These are phyloP conservation scores for Crithidia bombi DNA, from an alignment of 208 protist species.

Conservation along the genomic window DNA sequence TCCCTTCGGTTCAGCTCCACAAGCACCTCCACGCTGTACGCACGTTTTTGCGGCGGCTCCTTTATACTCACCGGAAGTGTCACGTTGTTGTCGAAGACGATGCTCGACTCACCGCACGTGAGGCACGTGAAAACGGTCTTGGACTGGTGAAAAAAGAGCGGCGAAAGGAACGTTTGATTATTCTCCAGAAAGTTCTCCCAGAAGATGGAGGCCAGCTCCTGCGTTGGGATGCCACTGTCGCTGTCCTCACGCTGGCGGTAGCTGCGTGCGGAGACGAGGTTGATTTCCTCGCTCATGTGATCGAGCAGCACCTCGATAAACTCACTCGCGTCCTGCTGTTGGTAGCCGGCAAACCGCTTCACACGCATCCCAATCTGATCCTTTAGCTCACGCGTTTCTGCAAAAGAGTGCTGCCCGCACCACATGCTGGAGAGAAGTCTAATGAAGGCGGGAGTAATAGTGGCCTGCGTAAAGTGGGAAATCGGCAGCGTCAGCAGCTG, in stretches of 20 bases:
- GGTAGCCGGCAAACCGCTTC: constrained; percentile 69
- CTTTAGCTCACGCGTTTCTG: constrained; percentile 63
- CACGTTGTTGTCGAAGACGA: constrained; percentile 83
- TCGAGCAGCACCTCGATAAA: constrained; percentile 92
- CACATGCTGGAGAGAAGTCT: constrained; percentile 64
- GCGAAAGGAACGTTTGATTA: constrained; percentile 73
- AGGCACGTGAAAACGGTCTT: constrained; percentile 74
- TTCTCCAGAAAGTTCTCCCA: constrained; percentile 91
- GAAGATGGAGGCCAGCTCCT: constrained; percentile 74
- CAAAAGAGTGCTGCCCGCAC: constrained; percentile 52
- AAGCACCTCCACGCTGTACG: constrained; percentile 42
- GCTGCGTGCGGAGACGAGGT: constrained; percentile 65
- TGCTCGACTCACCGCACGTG: constrained; percentile 58
- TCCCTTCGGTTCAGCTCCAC: constrained; percentile 19
- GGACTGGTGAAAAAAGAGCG: constrained; percentile 84
- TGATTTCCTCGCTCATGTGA: constrained; percentile 92
- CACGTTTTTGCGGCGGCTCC: constrained; percentile 38
- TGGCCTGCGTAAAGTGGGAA: constrained; percentile 57
- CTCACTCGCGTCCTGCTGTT: constrained; percentile 91
- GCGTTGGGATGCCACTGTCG: constrained; percentile 66
- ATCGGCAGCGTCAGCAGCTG: constrained; percentile 66
- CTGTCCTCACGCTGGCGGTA: constrained; percentile 87
- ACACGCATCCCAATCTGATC: constrained; percentile 48
- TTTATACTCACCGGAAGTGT: constrained; percentile 69
- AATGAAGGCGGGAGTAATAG: constrained; percentile 54